A percentile compares a stretch with the other conserved stretches of the same genome.
Conservation (phyloP, 176 grass and related monocot genomes). For the Ananas comosus region DNA sequence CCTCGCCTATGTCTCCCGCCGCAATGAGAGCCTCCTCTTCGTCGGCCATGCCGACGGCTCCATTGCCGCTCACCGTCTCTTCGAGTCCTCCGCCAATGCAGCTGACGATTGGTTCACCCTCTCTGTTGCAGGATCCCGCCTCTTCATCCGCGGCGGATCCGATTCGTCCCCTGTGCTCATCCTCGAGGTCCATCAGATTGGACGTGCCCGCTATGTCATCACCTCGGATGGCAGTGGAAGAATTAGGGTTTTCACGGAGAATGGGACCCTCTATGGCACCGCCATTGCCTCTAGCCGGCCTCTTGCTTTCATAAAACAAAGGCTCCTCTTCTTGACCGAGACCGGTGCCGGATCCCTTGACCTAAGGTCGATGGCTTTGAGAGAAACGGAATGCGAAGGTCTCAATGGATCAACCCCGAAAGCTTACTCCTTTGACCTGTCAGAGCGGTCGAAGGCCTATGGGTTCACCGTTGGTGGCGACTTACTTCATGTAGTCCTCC, state of each 20-base stretch:
- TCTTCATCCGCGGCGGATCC: slow-evolving; percentile 46
- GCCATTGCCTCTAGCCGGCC: slow-evolving; percentile 65
- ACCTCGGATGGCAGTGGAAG: slow-evolving; percentile 55
- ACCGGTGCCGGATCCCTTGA: slow-evolving; percentile 65
- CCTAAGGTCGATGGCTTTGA: slow-evolving; percentile 71
- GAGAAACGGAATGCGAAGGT: slow-evolving; percentile 66
- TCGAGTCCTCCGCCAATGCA: slow-evolving; percentile 42
- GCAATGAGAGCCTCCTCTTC: slow-evolving; percentile 66
- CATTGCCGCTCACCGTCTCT: slow-evolving; percentile 54
- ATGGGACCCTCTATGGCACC: slow-evolving; percentile 83
- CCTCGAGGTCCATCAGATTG: slow-evolving; percentile 72
- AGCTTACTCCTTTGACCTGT: slow-evolving; percentile 72
- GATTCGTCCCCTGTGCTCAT: slow-evolving; percentile 53
- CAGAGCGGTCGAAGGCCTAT: slow-evolving; percentile 85
- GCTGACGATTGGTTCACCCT: slow-evolving; percentile 76
- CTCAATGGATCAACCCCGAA: slow-evolving; percentile 55
- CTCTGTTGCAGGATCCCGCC: slow-evolving; percentile 26
- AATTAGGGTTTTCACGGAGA: slow-evolving; percentile 90
- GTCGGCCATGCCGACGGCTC: slow-evolving; percentile 62
- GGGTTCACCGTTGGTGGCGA: slow-evolving; percentile 69
- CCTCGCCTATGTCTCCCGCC: slow-evolving; percentile 56
- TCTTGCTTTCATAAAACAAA: slow-evolving; percentile 82
- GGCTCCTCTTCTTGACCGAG: slow-evolving; percentile 84
- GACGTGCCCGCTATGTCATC: slow-evolving; percentile 59
- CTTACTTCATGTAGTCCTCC: slow-evolving; percentile 66